Evolutionary conservation across 2,329 filamentous ascomycete species (phyloP).

Genomic region (Rachicladosporium sp.): DNA sequence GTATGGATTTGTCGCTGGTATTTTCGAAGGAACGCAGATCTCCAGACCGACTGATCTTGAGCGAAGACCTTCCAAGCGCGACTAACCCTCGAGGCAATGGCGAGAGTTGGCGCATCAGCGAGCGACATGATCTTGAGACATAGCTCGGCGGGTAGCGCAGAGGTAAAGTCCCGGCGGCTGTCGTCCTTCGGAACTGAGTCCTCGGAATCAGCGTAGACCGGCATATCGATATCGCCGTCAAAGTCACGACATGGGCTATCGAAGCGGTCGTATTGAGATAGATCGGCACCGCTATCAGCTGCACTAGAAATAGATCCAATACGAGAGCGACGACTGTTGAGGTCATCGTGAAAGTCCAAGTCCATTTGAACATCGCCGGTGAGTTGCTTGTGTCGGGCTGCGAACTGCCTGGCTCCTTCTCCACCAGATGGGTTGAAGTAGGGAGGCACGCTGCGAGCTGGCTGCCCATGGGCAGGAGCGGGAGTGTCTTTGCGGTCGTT

Average conservation of each 20-base stretch:
- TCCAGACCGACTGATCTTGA: slow-evolving; percentile 49
- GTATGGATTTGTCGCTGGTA: slow-evolving; percentile 37
- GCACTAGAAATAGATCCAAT: slow-evolving; percentile 21
- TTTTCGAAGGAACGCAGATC: slow-evolving; percentile 45
- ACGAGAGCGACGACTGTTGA: slow-evolving; percentile 13
- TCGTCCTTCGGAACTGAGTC: not conserved
- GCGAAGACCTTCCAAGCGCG: slow-evolving; percentile 44
- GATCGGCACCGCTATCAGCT: slow-evolving; percentile 25
- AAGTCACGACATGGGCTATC: slow-evolving; percentile 15
- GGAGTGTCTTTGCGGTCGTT: slow-evolving; percentile 23
- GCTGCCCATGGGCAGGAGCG: slow-evolving; percentile 12
- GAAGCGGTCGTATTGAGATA: slow-evolving; percentile 16
- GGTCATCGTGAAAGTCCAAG: slow-evolving; percentile 10
- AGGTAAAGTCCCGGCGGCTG: slow-evolving; percentile 3
- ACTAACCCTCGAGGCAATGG: slow-evolving; percentile 44
- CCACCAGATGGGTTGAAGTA: slow-evolving; percentile 14
- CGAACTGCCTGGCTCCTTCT: slow-evolving; percentile 20
- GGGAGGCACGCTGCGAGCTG: slow-evolving; percentile 10
- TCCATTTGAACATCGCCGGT: slow-evolving; percentile 1
- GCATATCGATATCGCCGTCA: slow-evolving; percentile 21
- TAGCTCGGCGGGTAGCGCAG: slow-evolving; percentile 44
- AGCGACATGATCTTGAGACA: slow-evolving; percentile 46
- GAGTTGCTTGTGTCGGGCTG: slow-evolving; percentile 13
- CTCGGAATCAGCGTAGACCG: slow-evolving; percentile 3
- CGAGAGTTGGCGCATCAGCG: slow-evolving; percentile 45